These are phyloP conservation scores for Agrostemma githago DNA, from an alignment of 148 eudicot species.

Conservation along the genomic window DNA sequence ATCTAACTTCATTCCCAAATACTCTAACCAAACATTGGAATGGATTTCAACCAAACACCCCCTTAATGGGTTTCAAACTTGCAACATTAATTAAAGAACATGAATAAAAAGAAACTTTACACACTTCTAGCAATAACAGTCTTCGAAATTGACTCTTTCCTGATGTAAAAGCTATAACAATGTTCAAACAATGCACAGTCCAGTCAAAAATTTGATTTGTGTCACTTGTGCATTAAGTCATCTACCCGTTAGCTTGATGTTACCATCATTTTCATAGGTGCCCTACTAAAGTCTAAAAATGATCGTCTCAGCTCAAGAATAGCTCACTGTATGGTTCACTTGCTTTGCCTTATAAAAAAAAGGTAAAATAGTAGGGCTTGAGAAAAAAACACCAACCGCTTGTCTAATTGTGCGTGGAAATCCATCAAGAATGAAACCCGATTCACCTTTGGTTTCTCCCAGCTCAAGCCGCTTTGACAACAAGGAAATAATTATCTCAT, in stretches of 20 bases:
- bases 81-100: no score
- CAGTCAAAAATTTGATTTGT: not conserved
- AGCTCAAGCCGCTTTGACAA: conserved; percentile 90
- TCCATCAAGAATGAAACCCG: conserved; percentile 96
- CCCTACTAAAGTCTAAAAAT: not conserved
- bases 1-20: no score
- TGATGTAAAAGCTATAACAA: not conserved
- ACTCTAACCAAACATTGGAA: no score
- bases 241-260: not conserved
- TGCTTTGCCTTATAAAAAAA: not conserved
- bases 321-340: not conserved
- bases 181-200: no score
- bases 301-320: not conserved
- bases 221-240: not conserved
- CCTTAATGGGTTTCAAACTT: no score
- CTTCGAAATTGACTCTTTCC: not conserved
- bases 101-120: no score
- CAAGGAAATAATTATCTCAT: conserved; percentile 77
- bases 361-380: not conserved
- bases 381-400: conserved; percentile 54
- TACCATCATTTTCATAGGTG: not conserved
- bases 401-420: conserved; percentile 97
- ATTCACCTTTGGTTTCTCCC: conserved; percentile 86
- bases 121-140: not conserved
- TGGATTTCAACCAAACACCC: no score